phyloP scores from a whole-genome alignment of 345 rosid species.

The Syzygium jambos region DNA sequence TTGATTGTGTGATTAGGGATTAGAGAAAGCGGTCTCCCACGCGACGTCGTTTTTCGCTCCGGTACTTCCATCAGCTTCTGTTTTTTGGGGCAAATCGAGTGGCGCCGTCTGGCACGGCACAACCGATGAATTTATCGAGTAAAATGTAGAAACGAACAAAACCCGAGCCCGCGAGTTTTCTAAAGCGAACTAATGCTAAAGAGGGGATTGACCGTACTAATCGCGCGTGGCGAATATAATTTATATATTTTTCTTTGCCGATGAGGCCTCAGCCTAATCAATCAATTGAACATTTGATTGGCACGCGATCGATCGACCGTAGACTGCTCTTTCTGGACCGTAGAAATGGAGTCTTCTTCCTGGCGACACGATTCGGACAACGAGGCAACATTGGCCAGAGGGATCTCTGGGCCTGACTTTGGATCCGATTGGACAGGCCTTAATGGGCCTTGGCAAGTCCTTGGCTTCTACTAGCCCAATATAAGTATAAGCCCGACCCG shows the following conservation, averaged over 20 bases:
- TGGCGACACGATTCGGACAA: neutral
- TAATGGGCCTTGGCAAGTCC: rapidly evolving
- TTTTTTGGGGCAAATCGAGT: neutral
- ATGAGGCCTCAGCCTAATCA: too few relatives aligned
- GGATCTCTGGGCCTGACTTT: neutral
- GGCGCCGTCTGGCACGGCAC: neutral
- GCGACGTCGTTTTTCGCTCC: neutral
- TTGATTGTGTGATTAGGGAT: neutral
- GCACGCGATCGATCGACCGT: rapidly evolving
- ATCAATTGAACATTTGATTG: neutral
- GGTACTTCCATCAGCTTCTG: neutral
- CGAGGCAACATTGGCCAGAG: neutral
- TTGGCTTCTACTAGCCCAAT: neutral
- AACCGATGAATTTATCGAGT: neutral
- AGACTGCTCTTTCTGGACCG: neutral
- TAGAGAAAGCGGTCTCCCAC: neutral
- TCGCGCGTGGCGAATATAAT: too few relatives aligned
- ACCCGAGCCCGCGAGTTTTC: neutral
- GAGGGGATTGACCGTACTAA: too few relatives aligned
- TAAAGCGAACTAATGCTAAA: too few relatives aligned
- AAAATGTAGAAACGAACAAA: neutral
- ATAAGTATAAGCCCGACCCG: neutral
- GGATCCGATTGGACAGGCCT: neutral
- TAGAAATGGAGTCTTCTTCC: neutral
- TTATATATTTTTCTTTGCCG: too few relatives aligned